These are phyloP conservation scores for Xylaria intraflava DNA, from an alignment of 495 filamentous ascomycete genomes.

Conservation along the genomic window DNA sequence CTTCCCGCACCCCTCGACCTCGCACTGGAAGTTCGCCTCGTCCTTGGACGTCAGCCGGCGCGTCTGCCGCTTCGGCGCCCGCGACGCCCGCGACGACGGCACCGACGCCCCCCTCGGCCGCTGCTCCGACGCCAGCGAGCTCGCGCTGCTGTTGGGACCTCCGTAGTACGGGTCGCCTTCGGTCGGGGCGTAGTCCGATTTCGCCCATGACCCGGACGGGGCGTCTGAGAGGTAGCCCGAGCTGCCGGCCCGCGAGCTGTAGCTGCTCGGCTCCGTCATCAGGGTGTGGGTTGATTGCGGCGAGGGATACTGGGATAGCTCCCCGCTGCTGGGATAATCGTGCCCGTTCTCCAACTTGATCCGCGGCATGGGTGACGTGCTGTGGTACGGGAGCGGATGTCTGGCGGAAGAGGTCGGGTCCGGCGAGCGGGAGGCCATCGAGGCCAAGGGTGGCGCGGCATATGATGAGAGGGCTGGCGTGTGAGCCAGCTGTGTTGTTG, in stretches of 20 bases:
- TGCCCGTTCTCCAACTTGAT: conserved; percentile 45
- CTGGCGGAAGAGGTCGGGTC: conserved; percentile 28
- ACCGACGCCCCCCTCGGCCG: conserved; percentile 27
- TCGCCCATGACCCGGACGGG: conserved; percentile 42
- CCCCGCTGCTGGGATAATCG: conserved; percentile 34
- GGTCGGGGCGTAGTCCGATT: conserved; percentile 38
- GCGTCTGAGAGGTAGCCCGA: conserved; percentile 45
- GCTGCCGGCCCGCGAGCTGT: conserved; percentile 29
- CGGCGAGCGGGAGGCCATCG: conserved; percentile 38
- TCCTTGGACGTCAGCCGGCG: conserved; percentile 61
- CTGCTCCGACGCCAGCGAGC: conserved; percentile 24
- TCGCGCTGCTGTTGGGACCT: conserved; percentile 3
- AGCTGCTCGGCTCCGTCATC: conserved; percentile 31
- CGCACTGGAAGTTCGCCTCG: conserved; percentile 72
- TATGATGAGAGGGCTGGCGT: conserved; percentile 22
- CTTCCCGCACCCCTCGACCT: conserved; percentile 63
- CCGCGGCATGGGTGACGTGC: conserved; percentile 36
- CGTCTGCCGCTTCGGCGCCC: conserved; percentile 37
- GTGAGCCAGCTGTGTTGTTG: conserved; percentile 36
- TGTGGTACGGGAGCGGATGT: conserved; percentile 31
- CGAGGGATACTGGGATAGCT: conserved; percentile 43
- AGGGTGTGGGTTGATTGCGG: conserved; percentile 40
- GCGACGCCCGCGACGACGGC: conserved; percentile 30
- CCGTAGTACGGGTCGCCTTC: conserved; percentile 39
- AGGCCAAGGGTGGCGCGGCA: conserved; percentile 37